Evolutionary conservation across 2,329 filamentous ascomycete species (phyloP), one percentile per base, ranked within the genome.

Genomic region (Leptosphaerulina australis): DNA sequence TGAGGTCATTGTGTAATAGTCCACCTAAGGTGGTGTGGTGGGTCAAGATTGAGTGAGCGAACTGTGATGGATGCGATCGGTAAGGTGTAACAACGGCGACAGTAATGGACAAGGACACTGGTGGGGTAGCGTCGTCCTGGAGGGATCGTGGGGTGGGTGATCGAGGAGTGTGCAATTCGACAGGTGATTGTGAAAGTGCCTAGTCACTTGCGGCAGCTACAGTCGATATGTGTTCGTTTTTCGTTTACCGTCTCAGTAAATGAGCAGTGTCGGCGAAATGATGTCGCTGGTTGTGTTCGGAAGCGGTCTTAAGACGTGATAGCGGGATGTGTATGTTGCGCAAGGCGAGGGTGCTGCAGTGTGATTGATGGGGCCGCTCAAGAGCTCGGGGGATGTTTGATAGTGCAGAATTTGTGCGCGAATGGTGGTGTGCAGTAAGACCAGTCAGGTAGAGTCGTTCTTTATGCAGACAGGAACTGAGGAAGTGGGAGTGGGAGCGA

Each of bases 1-100:
- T 56, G 75, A 70, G 54, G 77, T 74, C 77, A 80, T 79, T 71
- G 64, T 71, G 65, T 48, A 35, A 33, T 50, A 45, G 35, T 52
- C 65, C 65, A 68, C 64, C 60, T 33, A 31, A 44, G 59, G 59
- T 62, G 62, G 62, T 36, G 47, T 40, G 41, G 50, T 36, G 26
- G 45, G 44, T 50, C 51, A 51, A 45, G 30, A 50, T 56, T 45
- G 39, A 51, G 41, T 53, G 30, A 37, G 17, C 44, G 30, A 26
- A 36, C 24, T 33, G 43, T 55, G 35, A 31, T 47, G 20, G 34
- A 54, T 51, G 46, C 53, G 41, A 48, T 38, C 38, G 45, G 47
- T 43, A 44, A 39, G 36, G 59, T 53, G 58, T 58, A 51, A 62
- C 59, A 57, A 58, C 47, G 57, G 55, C 46, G 37, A 53, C 38